Base-by-base conservation (phyloP, 2,329 filamentous ascomycete genomes). In the Ascochyta koolunga region DNA sequence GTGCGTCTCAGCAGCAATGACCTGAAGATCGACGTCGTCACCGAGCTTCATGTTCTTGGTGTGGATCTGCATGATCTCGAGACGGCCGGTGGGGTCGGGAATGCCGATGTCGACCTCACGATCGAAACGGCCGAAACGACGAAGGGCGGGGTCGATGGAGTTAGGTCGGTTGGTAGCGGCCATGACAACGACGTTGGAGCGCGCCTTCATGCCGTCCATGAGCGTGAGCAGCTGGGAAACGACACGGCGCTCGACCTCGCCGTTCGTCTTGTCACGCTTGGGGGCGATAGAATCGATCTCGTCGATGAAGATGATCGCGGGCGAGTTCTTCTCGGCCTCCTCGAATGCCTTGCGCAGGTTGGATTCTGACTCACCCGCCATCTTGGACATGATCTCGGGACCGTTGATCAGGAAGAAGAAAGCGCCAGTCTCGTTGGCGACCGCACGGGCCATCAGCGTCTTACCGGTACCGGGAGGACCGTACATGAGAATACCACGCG, bases 1-100 rank as follows among this genome's bases (percentile, higher is more conserved):
- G 82, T 99, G 95, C 40, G 95, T 99, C 83, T 99, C 95, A 25
- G 95, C 87, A 49, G 95, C 95, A 71, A 99, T 97, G 71, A 92
- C 89, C 82, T 97, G 93, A 38, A 99, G 86, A 71, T 99, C 95
- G 58, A 99, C 95, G 68, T 98, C 95, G 54, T 98, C 95, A 56
- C 80, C 92, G 58, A 99, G 86, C 84, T 99, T 99, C 95, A 99
- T 99, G 86, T 99, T 99, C 89, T 99, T 99, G 78, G 95, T 99
- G 85, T 99, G 95, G 66, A 99, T 99, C 79, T 96, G 91, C 58
- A 99, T 88, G 73, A 99, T 98, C 84, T 99, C 95, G 32, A 99
- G 89, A 85, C 95, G 95, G 61, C 95, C 95, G 69, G 93, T 98
- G 45, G 95, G 95, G 80, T 98, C 95, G 48, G 95, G 95, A 65